phyloP scores from a whole-genome alignment of 2,329 filamentous ascomycete genomes.

The Diplodia sapinea region DNA sequence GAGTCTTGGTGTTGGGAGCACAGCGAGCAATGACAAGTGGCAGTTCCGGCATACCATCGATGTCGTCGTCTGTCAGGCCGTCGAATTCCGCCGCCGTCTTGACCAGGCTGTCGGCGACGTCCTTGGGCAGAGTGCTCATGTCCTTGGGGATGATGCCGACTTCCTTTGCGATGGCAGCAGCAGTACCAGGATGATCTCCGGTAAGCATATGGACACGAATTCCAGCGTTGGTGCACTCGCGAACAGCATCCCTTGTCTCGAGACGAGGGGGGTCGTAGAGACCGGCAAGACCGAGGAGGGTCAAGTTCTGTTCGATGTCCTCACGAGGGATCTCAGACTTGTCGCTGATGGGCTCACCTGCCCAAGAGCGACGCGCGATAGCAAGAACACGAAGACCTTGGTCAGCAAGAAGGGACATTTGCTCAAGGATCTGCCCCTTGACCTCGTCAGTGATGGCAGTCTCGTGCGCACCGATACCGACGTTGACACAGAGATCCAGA shows the following conservation, averaged over 20 bases:
- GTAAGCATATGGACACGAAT: slow-evolving; percentile 59
- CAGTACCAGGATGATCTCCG: slow-evolving; percentile 55
- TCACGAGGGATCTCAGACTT: slow-evolving; percentile 54
- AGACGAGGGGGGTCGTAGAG: slow-evolving; percentile 86
- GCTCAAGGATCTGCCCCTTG: slow-evolving; percentile 61
- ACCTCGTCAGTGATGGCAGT: slow-evolving; percentile 42
- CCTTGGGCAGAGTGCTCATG: slow-evolving; percentile 17
- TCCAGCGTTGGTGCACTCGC: slow-evolving; percentile 53
- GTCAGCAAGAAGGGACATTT: slow-evolving; percentile 57
- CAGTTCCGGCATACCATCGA: slow-evolving; percentile 33
- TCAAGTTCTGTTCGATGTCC: slow-evolving; percentile 70
- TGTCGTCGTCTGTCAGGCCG: slow-evolving; percentile 32
- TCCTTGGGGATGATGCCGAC: slow-evolving; percentile 49
- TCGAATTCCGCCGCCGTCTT: slow-evolving; percentile 34
- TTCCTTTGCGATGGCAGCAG: slow-evolving; percentile 54
- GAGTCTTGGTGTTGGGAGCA: slow-evolving; percentile 33
- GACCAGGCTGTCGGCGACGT: slow-evolving; percentile 31
- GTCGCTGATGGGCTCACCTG: slow-evolving; percentile 40
- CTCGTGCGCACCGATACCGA: slow-evolving; percentile 44
- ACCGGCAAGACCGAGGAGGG: slow-evolving; percentile 80
- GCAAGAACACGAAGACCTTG: slow-evolving; percentile 40
- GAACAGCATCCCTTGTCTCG: slow-evolving; percentile 70
- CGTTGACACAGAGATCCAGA: slow-evolving; percentile 33
- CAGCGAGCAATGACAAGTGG: slow-evolving; percentile 34
- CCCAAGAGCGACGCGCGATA: slow-evolving; percentile 39